phyloP scores from a whole-genome alignment of 164 flowering plant genomes.

The Chimonanthus praecox region DNA sequence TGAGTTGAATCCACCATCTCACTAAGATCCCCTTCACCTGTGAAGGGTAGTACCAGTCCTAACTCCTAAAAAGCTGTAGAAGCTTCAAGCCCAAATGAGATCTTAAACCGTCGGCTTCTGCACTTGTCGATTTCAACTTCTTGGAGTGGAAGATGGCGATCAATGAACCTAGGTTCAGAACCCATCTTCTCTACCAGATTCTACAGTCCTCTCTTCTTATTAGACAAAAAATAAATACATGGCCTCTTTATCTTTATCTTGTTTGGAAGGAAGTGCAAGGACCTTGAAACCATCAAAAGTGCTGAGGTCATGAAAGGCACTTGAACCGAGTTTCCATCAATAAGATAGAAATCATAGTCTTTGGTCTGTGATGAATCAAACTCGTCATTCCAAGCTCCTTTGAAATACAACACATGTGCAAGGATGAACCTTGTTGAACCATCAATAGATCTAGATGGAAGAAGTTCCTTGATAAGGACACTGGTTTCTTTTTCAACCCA shows the following conservation, averaged over 20 bases:
- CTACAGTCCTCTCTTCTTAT: constrained; percentile 13
- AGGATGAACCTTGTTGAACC: constrained; percentile 1
- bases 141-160: neutral
- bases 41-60: constrained; percentile 11
- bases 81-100: constrained; percentile 15
- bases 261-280: constrained; percentile 19
- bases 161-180: constrained; percentile 11
- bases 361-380: constrained; percentile 12
- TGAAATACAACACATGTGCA: constrained; percentile 27
- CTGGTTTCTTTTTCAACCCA: constrained; percentile 19
- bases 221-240: constrained; percentile 27
- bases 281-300: constrained; percentile 18
- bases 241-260: neutral
- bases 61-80: constrained; percentile 4
- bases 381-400: constrained; percentile 14
- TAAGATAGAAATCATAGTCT: constrained; percentile 21
- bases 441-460: constrained; percentile 8
- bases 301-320: constrained; percentile 27
- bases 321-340: constrained; percentile 11
- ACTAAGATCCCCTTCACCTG: constrained; percentile 6
- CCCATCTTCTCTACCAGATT: constrained; percentile 8
- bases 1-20: constrained; percentile 2
- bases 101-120: constrained; percentile 14
- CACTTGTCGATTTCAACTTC: neutral
- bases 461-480: constrained; percentile 10